Evolutionary conservation across 1,139 yeast genomes (phyloP), one percentile per base, ranked within the genome.

Genomic region (Candida sanyaensis): DNA sequence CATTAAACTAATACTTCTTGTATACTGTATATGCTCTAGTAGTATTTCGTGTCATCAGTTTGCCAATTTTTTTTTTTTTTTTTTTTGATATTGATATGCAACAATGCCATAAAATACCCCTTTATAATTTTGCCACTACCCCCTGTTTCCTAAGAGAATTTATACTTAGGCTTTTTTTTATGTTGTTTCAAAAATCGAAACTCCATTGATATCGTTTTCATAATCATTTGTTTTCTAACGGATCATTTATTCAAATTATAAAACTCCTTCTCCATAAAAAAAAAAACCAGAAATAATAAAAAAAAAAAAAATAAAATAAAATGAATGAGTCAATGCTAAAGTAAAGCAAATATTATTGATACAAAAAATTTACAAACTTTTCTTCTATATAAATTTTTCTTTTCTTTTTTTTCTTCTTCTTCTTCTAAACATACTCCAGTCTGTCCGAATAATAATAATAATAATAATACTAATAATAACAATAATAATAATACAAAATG

Each of bases 401-500:
- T 38, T 27, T 26, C 5, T 30, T 30, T 30, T 30, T n/a, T 30
- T 30, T 30, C 9, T 30, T 11, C 32, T 6, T 30, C 12, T 30
- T 30, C 9, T 30, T 10, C n/a, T n/a, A n/a, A 17, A 17, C 3
- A 17, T 17, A 17, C 21, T 17, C 21, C 21, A 17, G 21, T 17
- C 21, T 17, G 2, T 17, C 21, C 21, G 2, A 17, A 17, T 17
- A 17, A 17, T 17, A 17, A 17, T 17, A 17, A 17, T 32, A 32
- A 11, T 10, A 29, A 29, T 9, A 29, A 29, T 7, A n/a, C 4
- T 29, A n/a, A 29, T 10, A n/a, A 29, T 29, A 17, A 39, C 31
- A 38, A 29, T 31, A 30, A 42, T 36, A 36, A 31, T 42, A 36
- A 24, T 33, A 37, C 39, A 43, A 41, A 41, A 44, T 29, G n/a